Evolutionary conservation across 2,329 filamentous ascomycete species (phyloP).

Genomic region (Penicillium sp.): DNA sequence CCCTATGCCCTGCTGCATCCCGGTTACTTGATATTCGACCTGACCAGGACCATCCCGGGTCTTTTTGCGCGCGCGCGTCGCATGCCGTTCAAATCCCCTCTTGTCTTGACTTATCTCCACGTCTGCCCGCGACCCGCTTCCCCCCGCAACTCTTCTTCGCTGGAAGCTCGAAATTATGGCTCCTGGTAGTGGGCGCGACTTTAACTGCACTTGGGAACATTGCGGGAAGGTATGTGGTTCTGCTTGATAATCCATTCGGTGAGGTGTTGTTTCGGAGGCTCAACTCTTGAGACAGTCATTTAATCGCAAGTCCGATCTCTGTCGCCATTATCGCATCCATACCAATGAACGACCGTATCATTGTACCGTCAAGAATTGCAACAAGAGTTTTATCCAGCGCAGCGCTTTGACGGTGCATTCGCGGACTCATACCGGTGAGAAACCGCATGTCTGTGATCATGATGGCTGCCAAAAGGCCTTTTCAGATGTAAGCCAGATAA

Average conservation of each 20-base stretch:
- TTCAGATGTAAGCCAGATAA: constrained; percentile 42
- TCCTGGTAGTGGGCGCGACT: constrained; percentile 39
- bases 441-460: constrained; percentile 42
- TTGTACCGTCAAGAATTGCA: constrained; percentile 42
- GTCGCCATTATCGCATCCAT: constrained; percentile 45
- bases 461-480: constrained; percentile 42
- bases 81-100: constrained; percentile 12
- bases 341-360: constrained; percentile 47
- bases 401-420: constrained; percentile 45
- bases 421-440: constrained; percentile 42
- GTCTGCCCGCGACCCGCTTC: constrained; percentile 13
- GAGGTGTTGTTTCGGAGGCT: too few species aligned
- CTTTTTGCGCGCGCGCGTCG: constrained; percentile 9
- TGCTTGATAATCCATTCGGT: too few species aligned
- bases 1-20: constrained; percentile 17
- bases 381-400: constrained; percentile 46
- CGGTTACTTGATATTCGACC: constrained; percentile 15
- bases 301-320: constrained; percentile 46
- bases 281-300: constrained; percentile 39
- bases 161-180: constrained; percentile 29
- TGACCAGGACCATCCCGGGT: constrained; percentile 19
- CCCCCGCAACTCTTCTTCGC: constrained; percentile 8
- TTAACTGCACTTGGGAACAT: constrained; percentile 41
- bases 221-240: constrained; percentile 39
- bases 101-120: constrained; percentile 1